Base-by-base conservation (phyloP, 495 filamentous ascomycete genomes). In the Xylaria sp. region DNA sequence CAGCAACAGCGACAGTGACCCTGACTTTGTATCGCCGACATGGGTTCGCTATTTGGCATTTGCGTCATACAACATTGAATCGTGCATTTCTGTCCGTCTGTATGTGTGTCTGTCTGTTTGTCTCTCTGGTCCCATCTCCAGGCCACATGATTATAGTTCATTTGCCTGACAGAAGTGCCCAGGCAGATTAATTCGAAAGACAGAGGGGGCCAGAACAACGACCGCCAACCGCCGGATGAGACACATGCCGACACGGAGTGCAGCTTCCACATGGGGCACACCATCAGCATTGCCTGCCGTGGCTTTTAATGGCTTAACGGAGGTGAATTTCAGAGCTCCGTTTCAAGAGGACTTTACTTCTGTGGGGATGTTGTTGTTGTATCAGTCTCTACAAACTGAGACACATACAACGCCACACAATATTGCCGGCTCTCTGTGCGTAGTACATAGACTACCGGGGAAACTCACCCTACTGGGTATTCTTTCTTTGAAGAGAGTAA, bases 71-170 rank as follows among this genome's bases (percentile, higher is more conserved):
- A 37, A 24, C 15, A 24, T 65, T 19, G 29, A 44, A 19, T 50
- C 15, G 19, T 48, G 43, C 62, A 31, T 65, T n/a, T n/a, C n/a
- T n/a, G n/a, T n/a, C n/a, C n/a, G n/a, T n/a, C n/a, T n/a, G n/a
- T n/a, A n/a, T n/a, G n/a, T n/a, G n/a, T n/a, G n/a, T n/a, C n/a
- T n/a, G n/a, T n/a, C n/a, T n/a, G n/a, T n/a, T n/a, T n/a, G 62
- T 43, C 62, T 33, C 15, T 43, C 43, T 21, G 7, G 11, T 35
- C 15, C 57, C 11, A 5, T 21, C 7, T 2, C 48, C 7, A 19
- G 64, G 48, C 46, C 48, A 46, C 40, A 44, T 61, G 43, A 55
- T 55, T 46, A 31, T 14, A 37, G 43, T 55, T 61, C 66, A 61
- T 68, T 33, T 33, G 19, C 24, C 66, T 17, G 26, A 33, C 4